Base-by-base conservation (phyloP, 1,284 basidiomycete genomes). In the Pseudozyma sp. region DNA sequence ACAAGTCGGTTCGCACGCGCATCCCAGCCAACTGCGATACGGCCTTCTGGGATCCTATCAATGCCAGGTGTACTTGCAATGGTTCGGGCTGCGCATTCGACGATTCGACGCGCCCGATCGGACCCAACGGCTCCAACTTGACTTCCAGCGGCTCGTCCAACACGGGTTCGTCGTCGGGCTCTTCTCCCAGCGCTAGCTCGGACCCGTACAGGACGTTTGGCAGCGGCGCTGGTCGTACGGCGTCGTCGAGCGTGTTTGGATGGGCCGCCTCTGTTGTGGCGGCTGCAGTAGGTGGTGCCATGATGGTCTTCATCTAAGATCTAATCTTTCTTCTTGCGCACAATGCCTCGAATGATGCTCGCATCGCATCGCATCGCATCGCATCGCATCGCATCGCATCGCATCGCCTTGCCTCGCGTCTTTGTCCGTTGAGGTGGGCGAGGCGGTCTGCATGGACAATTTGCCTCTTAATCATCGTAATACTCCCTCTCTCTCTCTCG, bases 41-140 rank as follows among this genome's bases (percentile, higher is more conserved):
- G 40, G 68, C 80, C 14, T 81, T 71, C 61, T 81, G 80, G 80
- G 80, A 81, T 33, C 80, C 80, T 3, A 55, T 81, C 24, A 79
- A 55, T 0, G 75, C 61, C 45, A 81, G 81, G 61, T 81, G 80
- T 54, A 62, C 81, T 4, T 79, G 77, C 65, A 59, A 47, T 4
- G 75, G 75, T 33, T 55, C 61, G 39, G 47, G 53, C 47, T 74
- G 69, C 24, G 73, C 63, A 11, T 81, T 77, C 61, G 74, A 58
- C 44, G 80, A 81, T 40, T 68, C 58, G 31, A 81, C 80, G 11
- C 62, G 80, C 4, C 45, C 77, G 5, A 81, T 81, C 40, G 79
- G 80, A 2, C 76, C 78, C 19, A 79, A 79, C 37, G 77, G 77
- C n/a, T 42, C 47, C 46, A 77, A 75, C 40, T 46, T 69, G 39